A percentile compares a stretch with the other conserved stretches of the same genome.
Evolutionary conservation across 805 yeast species (phyloP).

Genomic region (Nakazawaea ishiwadae): DNA sequence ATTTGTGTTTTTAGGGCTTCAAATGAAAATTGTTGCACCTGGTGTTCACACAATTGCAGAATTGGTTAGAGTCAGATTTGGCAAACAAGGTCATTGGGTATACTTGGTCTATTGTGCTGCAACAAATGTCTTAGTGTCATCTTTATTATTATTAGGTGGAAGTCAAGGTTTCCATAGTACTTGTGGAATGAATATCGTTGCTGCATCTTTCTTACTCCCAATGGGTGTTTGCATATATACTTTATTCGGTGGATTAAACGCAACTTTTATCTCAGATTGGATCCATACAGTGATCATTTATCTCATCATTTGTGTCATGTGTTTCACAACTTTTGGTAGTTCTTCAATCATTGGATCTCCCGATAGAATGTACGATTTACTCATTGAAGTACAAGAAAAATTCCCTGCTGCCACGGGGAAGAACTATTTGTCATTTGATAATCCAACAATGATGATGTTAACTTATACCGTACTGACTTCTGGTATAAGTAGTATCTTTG

Average conservation of each 20-base stretch:
- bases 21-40: conserved; percentile 36
- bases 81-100: conserved; percentile 30
- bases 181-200: conserved; percentile 41
- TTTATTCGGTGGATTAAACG: conserved; percentile 44
- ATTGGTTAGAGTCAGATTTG: conserved; percentile 32
- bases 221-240: conserved; percentile 45
- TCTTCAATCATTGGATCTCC: conserved; percentile 28
- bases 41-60: conserved; percentile 40
- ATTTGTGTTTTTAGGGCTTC: conserved; percentile 32
- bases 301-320: conserved; percentile 25
- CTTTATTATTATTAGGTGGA: conserved; percentile 36
- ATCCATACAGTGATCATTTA: conserved; percentile 43
- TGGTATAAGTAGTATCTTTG: conserved; percentile 24
- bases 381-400: conserved; percentile 17
- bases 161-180: conserved; percentile 34
- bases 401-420: conserved; percentile 17
- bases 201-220: conserved; percentile 40
- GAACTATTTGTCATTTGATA: conserved; percentile 27
- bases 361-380: conserved; percentile 28
- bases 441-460: conserved; percentile 26
- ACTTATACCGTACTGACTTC: conserved; percentile 17
- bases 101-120: conserved; percentile 30
- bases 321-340: conserved; percentile 24
- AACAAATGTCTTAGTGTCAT: conserved; percentile 31
- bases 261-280: conserved; percentile 50